These are phyloP conservation scores for Cystobasidiopsis lactophilus DNA, from an alignment of 768 basidiomycete genomes.

Conservation along the genomic window DNA sequence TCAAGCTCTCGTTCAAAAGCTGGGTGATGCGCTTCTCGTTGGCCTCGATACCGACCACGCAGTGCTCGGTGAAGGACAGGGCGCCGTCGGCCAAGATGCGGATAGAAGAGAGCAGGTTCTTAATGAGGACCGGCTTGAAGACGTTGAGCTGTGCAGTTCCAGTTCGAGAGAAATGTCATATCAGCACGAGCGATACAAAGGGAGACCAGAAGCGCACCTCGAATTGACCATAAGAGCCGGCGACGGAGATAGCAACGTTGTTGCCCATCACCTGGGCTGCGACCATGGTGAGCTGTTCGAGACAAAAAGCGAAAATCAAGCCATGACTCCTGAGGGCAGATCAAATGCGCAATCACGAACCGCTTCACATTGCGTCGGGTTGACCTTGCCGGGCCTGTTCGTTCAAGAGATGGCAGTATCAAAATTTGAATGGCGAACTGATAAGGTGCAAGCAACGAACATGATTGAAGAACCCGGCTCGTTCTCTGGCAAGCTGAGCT, in stretches of 20 bases:
- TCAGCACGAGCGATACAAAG: too few species aligned
- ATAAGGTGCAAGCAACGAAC: conserved; percentile 30
- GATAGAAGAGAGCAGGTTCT: conserved; percentile 90
- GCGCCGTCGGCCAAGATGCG: conserved; percentile 83
- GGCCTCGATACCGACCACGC: conserved; percentile 83
- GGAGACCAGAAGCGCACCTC: conserved; percentile 37
- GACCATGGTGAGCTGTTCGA: conserved; percentile 58
- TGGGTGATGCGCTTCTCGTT: conserved; percentile 82
- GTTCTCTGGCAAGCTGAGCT: conserved; percentile 84
- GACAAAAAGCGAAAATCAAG: background rate
- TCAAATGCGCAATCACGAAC: background rate
- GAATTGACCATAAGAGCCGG: conserved; percentile 87
- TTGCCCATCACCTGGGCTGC: conserved; percentile 97
- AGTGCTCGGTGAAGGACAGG: conserved; percentile 89
- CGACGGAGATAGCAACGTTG: conserved; percentile 74
- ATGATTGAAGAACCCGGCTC: conserved; percentile 98
- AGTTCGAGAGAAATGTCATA: background rate
- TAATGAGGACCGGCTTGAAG: conserved; percentile 97
- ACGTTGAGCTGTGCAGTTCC: conserved; percentile 58
- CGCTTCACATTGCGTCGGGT: conserved; percentile 97
- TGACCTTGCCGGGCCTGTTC: conserved; percentile 64
- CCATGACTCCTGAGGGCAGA: too few species aligned
- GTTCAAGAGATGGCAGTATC: too few species aligned
- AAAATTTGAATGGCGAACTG: too few species aligned
- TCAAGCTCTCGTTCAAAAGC: conserved; percentile 79